These are phyloP conservation scores for Rosa multiflora DNA, from an alignment of 306 rosid species.

Conservation along the genomic window DNA sequence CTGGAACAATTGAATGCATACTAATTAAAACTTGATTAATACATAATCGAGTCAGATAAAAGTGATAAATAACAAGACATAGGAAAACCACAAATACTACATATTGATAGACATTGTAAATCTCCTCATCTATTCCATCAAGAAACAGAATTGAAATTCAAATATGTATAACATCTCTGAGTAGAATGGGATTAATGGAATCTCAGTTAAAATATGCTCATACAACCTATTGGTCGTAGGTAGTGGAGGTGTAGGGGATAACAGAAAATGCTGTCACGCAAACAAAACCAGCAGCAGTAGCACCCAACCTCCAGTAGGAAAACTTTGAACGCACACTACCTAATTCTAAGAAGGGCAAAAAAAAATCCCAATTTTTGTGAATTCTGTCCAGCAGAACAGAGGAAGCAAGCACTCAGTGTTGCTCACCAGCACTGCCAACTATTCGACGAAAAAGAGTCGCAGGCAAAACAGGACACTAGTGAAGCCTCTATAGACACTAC, in stretches of 20 bases:
- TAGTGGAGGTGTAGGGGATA: too few relatives aligned
- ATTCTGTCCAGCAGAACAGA: not conserved
- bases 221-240: not conserved
- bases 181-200: too few relatives aligned
- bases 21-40: constrained; percentile 15
- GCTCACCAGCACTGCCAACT: not conserved
- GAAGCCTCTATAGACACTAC: not conserved
- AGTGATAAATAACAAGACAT: constrained; percentile 17
- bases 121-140: not conserved
- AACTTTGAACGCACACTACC: not conserved
- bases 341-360: not conserved
- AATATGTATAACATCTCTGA: not conserved
- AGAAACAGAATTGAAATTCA: not conserved
- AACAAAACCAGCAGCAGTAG: not conserved
- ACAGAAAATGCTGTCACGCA: not conserved
- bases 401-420: not conserved
- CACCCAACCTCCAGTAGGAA: not conserved
- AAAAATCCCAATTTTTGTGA: not conserved
- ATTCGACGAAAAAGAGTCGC: not conserved
- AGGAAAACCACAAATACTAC: not conserved
- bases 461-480: not conserved
- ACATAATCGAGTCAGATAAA: not conserved
- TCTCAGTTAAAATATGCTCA: not conserved
- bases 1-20: constrained; percentile 45
- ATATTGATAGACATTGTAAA: not conserved